Base-by-base conservation (phyloP, 176 grass and related monocot genomes). In the Thinopyrum elongatum region DNA sequence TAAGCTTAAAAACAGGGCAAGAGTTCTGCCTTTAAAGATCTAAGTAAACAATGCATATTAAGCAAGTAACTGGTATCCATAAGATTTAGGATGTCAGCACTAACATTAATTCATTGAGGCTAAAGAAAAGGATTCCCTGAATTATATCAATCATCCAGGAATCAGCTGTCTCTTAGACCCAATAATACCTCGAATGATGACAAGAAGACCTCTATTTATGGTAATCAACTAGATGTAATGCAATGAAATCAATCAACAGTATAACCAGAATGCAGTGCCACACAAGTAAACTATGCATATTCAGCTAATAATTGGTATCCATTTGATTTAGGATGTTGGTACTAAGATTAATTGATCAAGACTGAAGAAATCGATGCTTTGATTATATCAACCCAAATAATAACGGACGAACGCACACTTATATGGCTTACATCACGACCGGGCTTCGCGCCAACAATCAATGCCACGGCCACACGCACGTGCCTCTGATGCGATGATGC, bases 261-360 rank as follows among this genome's bases (percentile, higher is more conserved):
- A 68, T 74, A 46, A 65, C 14, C 35, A 34, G 9, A 74, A 80
- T 79, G 59, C 51, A 86, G 26, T 84, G 49, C 58, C 74, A 66
- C 21, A 22, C 5, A 33, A 67, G 51, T 57, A 57, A 57, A 57
- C 51, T 57, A 57, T 57, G 51, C 51, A 21, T 57, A 57, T 21
- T 57, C 16, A 57, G 51, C 17, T 7, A 57, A 57, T 19, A 21
- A 21, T 57, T 57, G 51, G 4, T 8, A 57, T 57, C 17, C 51
- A 21, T 57, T 57, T 21, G 51, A 57, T 57, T 57, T 57, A 57
- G 16, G 17, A 57, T 57, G 51, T 55, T 17, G 0, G 51, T 19
- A 21, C 51, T 55, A 55, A 19, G 0, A 55, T 21, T 11, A 42
- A 55, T 55, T 55, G 5, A 55, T 55, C 17, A 55, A 55, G 17